Percentiles rank a stretch among this genome's conserved stretches.
These are phyloP conservation scores for Ilex paraguariensis DNA, from an alignment of 305 asterid genomes.

Conservation along the genomic window DNA sequence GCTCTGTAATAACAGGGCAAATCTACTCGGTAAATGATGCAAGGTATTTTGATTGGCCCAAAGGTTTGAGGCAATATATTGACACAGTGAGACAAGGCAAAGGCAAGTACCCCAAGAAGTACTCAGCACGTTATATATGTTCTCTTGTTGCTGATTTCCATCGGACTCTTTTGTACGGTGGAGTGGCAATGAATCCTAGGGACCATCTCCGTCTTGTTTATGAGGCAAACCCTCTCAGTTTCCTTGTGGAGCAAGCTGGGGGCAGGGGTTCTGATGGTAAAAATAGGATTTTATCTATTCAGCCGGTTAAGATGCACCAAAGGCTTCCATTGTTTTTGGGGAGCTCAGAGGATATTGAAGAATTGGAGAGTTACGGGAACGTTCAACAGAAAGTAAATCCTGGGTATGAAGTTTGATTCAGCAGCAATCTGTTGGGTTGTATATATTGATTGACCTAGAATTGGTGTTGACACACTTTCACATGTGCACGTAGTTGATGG, in stretches of 20 bases:
- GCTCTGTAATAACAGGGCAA: constrained; percentile 53
- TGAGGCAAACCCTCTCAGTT: constrained; percentile 88
- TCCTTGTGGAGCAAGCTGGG: constrained; percentile 79
- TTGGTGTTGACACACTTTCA: no score
- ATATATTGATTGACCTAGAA: no score
- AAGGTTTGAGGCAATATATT: constrained; percentile 70
- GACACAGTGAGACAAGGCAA: constrained; percentile 84
- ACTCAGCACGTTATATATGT: constrained; percentile 86
- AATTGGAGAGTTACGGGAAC: constrained; percentile 69
- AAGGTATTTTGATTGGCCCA: constrained; percentile 95
- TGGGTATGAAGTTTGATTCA: constrained; percentile 58
- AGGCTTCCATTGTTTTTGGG: constrained; percentile 84
- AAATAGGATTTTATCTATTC: constrained; percentile 63
- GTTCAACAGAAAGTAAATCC: constrained; percentile 81
- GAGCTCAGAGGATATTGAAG: constrained; percentile 74
- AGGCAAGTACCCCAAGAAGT: constrained; percentile 73
- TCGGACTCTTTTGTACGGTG: constrained; percentile 78
- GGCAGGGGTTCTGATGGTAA: constrained; percentile 88
- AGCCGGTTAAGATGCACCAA: constrained; percentile 79
- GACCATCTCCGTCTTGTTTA: constrained; percentile 93
- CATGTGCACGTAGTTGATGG: no score
- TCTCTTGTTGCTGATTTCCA: constrained; percentile 97
- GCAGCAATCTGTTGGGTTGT: not conserved
- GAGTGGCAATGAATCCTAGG: constrained; percentile 90
- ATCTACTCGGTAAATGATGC: constrained; percentile 90